Evolutionary conservation across 83 land plant genomes (phyloP), one percentile per base, ranked within the genome.

Genomic region (Diphasiastrum complanatum): DNA sequence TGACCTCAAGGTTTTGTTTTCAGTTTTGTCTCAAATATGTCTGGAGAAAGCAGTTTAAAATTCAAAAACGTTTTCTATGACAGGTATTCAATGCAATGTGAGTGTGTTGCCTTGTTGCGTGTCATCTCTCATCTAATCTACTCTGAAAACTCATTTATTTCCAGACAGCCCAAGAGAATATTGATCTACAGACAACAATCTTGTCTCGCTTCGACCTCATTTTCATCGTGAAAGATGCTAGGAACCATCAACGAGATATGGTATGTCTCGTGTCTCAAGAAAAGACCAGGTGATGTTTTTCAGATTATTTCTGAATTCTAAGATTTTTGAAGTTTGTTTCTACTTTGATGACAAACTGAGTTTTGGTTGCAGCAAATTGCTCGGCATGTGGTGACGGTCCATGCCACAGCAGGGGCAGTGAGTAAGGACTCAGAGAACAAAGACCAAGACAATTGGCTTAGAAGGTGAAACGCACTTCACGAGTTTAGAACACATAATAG

Each of bases 161-260:
- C 25, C 88, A 93, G 99, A 89, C 99, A 31, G 96, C 99, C 10
- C 96, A 93, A 71, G 96, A 93, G 62, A 93, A 93, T 57, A 93
- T 93, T 38, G 99, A 93, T 71, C 72, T 93, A 64, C 98, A 93
- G 79, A 83, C 98, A 33, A 93, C 98, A 24, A 93, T 93, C 71
- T 81, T 93, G 45, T 93, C 98, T 33, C 78, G 98, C 72, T 93
- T 93, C 78, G 98, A 93, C 63, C 74, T 93, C 25, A 93, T 93
- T 18, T 93, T 93, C 60, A 93, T 93, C 61, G 98, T 93, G 43
- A 93, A 85, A 62, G 98, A 93, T 75, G 68, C 92, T 43, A 67
- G 98, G 29, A 78, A 75, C 64, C 83, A 79, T 62, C 74, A 61
- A 29, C 90, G 92, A 75, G 99, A 93, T 38, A 93, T 83, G 96